Base-by-base conservation (phyloP, 225 moss, liverwort and hornwort genomes). In the Pseudisothecium myosuroides region DNA sequence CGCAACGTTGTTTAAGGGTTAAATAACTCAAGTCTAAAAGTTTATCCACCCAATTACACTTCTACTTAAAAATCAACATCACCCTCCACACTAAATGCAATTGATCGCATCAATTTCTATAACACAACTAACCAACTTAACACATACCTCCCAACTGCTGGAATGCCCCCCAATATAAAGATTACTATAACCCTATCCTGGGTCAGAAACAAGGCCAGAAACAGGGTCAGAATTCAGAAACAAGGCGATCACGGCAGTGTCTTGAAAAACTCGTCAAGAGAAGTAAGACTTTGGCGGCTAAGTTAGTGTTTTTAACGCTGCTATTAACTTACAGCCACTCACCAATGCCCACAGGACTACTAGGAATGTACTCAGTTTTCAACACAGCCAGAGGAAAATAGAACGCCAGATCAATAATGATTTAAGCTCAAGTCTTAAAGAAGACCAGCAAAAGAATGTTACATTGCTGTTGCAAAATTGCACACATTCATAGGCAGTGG, bases 381-480 rank as follows among this genome's bases (percentile, higher is more conserved):
- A 47, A 37, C 59, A 81, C 56, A 64, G 65, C 69, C 77, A 76
- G 26, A 88, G 77, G 13, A 60, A 74, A 67, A 66, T 6, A 64
- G 41, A 55, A 85, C 10, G 36, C 65, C 84, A 84, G 47, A 84
- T 81, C 37, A 72, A 85, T 81, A 37, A 89, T 50, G 59, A 55
- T 54, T 85, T 37, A 54, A 74, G 49, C 52, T 76, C 54, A 9
- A 39, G 83, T 79, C 88, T 72, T 79, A 3, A 19, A 45, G 50
- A 50, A 87, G 87, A 91, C 85, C 23, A 83, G 65, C 87, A 89
- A 91, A 89, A 86, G 85, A 91, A 88, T 89, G 80, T 67, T 93
- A 88, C 90, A 91, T 76, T 58, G 83, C 91, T 88, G 86, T 63
- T 85, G 92, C 87, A 84, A 87, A 93, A 85, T 65, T 85, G 91